phyloP scores from a whole-genome alignment of 129 eudicot species.

The Arctium lappa region DNA sequence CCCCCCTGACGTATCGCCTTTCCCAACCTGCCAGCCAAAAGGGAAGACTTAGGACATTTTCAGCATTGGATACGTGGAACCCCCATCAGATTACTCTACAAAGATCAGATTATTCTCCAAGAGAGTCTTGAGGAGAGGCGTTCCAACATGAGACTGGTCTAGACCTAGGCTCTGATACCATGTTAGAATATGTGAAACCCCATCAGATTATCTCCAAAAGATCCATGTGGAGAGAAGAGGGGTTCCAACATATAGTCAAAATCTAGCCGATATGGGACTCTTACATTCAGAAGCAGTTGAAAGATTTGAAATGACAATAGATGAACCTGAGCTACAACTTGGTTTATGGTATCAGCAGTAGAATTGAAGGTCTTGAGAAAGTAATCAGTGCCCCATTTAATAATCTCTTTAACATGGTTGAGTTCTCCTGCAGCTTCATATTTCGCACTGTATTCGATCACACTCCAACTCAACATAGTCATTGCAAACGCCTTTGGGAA shows the following conservation, averaged over 20 bases:
- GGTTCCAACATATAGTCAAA: neutral
- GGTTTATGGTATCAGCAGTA: slow-evolving; percentile 73
- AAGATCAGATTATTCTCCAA: neutral
- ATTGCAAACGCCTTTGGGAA: slow-evolving; percentile 88
- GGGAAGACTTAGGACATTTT: neutral
- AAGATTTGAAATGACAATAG: neutral
- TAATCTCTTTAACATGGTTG: slow-evolving; percentile 73
- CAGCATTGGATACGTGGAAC: neutral
- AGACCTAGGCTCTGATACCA: neutral
- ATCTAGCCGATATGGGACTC: neutral
- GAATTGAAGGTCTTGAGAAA: slow-evolving; percentile 86
- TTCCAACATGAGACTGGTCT: neutral
- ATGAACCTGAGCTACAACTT: slow-evolving; percentile 70
- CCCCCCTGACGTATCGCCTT: slow-evolving; percentile 77
- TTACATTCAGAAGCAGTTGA: neutral
- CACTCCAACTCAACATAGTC: slow-evolving; percentile 99
- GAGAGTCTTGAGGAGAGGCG: neutral
- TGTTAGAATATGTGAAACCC: neutral
- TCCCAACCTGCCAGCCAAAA: slow-evolving; percentile 60
- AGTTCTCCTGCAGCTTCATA: slow-evolving; percentile 97
- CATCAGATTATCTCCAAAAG: neutral
- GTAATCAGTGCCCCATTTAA: slow-evolving; percentile 97
- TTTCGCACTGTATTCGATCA: slow-evolving; percentile 85
- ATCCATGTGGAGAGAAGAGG: neutral
- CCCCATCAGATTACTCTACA: neutral